Evolutionary conservation across 2,329 filamentous ascomycete genomes (phyloP), one percentile per base, ranked within the genome.

Genomic region (Fusarium lateritium): DNA sequence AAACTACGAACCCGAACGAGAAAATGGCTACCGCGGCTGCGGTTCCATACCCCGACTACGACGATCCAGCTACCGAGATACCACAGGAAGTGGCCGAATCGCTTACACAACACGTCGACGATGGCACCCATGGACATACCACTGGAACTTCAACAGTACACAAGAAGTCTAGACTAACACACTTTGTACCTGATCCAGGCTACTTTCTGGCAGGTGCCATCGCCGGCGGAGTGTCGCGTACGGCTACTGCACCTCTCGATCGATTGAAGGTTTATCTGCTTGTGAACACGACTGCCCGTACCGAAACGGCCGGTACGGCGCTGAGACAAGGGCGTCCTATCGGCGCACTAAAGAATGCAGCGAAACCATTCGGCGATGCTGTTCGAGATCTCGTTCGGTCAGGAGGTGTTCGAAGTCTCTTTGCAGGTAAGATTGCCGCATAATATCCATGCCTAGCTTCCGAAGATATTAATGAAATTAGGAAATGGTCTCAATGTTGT

Each of bases 241-340:
- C 96, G 77, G 92, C 93, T 69, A 99, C 96, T 73, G 96, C 96
- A 64, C 96, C 96, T 63, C 90, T 99, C 80, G 96, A 99, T 83
- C 94, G 96, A 74, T 85, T 99, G 62, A 98, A 98, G 83, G 96
- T 99, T 70, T 98, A 97, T 79, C 88, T 99, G 54, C 96, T 99
- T 75, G 95, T 97, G 54, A 95, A 97, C 80, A 97, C 94, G 60
- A 86, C 65, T 46, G 75, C 53, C 64, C 65, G 74, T 53, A 40
- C 87, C 71, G 82, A 84, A 73, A 85, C 88, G 59, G 88, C 89
- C 11, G 79, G 91, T 45, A 81, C 86, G 58, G 91, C 92, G 15
- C 88, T 89, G 5, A 94, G 92, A 77, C 86, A 89, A 60, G 94
- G 93, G 31, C 87, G 89, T 45, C 84, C 92, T 3, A 68, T 92